These are phyloP conservation scores for Sugiyamaella xylanicola DNA, from an alignment of 1,139 yeast genomes.

Conservation along the genomic window DNA sequence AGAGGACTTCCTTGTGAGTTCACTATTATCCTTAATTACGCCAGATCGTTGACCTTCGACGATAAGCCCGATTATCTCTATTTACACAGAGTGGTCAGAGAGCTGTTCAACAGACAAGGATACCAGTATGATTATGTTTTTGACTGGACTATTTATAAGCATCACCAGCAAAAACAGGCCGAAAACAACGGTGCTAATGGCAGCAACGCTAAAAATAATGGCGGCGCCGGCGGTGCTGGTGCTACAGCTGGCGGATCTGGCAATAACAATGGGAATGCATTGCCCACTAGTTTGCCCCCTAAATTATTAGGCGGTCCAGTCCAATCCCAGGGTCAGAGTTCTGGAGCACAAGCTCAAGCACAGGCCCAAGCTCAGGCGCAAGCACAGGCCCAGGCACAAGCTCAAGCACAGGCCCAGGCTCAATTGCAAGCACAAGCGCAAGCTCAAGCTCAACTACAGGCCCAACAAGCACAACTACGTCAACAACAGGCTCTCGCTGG, in stretches of 20 bases:
- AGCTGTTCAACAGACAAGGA: slow-evolving; percentile 82
- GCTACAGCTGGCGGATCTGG: background rate
- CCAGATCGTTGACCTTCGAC: slow-evolving; percentile 88
- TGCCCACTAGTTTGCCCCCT: slow-evolving; percentile 6
- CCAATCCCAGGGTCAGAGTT: slow-evolving; percentile 7
- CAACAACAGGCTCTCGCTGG: slow-evolving; percentile 24
- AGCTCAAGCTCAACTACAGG: slow-evolving; percentile 21
- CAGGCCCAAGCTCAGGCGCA: slow-evolving; percentile 25
- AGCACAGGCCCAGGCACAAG: slow-evolving; percentile 20
- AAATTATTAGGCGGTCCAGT: background rate
- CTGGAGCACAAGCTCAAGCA: slow-evolving; percentile 19
- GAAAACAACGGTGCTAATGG: slow-evolving; percentile 11
- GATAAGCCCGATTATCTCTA: slow-evolving; percentile 95
- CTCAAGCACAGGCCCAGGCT: slow-evolving; percentile 24
- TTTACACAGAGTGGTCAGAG: slow-evolving; percentile 86
- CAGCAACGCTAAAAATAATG: background rate
- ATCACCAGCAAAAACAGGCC: slow-evolving; percentile 45
- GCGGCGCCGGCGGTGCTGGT: slow-evolving; percentile 10
- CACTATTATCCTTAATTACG: slow-evolving; percentile 82
- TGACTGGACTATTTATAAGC: slow-evolving; percentile 94
- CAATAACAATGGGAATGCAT: slow-evolving; percentile 14
- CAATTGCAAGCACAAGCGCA: slow-evolving; percentile 19
- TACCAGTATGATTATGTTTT: slow-evolving; percentile 92
- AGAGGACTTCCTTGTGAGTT: slow-evolving; percentile 92
- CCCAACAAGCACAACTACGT: slow-evolving; percentile 33